Base-by-base conservation (phyloP, 1,284 basidiomycete species). In the Baeospora myosura region DNA sequence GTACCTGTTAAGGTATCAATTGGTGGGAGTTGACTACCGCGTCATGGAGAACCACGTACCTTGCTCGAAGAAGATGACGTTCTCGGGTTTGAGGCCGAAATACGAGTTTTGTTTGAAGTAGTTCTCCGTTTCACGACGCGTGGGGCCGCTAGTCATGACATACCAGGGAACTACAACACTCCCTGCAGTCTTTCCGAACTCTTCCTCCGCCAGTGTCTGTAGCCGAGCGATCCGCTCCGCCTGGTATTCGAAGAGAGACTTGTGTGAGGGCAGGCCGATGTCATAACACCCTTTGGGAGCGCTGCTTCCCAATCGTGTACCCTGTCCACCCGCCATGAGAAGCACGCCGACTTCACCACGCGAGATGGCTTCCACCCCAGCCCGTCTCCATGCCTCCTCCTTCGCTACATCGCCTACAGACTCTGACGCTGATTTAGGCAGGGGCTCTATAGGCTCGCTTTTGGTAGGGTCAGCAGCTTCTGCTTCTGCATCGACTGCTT, bases 281-380 rank as follows among this genome's bases (percentile, higher is more conserved):
- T 98, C 90, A 68, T 97, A 98, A 71, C 94, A 97, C 7, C 96
- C 96, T 61, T 99, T 99, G 20, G 96, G 96, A 17, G 85, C 86
- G 26, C 74, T 78, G 54, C 89, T 94, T 28, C 96, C 96, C 37
- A 99, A 71, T 41, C 96, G 76, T 12, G 94, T 96, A 17, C 96
- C 96, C 66, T 99, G 96, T 2, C 96, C 96, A 38, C 96, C 96
- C 1, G 96, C 96, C 85, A 99, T 88, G 54, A 99, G 76, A 22
- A 99, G 72, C 8, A 98, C 93, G 23, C 83, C 96, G 31, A 98
- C 92, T 53, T 91, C 68, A 49, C 89, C 85, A 23, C 76, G 64
- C 8, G 82, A 76, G 53, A 97, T 80, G 40, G 95, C 93, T 34
- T 80, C 63, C 36, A 98, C 69, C 35, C 96, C 96, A 25, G 74